Percentiles rank a stretch among this genome's conserved stretches.
These are phyloP conservation scores for Coemansia sp. DNA, from an alignment of 192 early-diverging fungal species.

Conservation along the genomic window DNA sequence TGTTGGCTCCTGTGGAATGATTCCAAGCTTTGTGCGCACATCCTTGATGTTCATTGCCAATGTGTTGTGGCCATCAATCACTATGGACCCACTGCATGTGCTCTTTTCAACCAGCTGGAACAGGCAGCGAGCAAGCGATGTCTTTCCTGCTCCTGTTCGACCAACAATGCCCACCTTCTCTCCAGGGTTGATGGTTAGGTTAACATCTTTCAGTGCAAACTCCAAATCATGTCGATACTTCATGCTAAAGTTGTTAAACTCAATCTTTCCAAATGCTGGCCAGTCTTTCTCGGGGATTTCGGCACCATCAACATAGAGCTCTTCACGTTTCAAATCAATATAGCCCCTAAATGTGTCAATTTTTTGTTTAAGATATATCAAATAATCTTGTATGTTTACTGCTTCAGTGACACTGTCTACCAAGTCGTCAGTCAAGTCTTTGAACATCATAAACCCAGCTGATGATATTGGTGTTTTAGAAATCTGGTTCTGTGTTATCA, in stretches of 20 bases:
- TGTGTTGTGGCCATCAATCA: conserved; percentile 80
- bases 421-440: background rate
- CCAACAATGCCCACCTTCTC: conserved; percentile 64
- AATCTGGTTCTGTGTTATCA: background rate
- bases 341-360: background rate
- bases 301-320: conserved; percentile 11
- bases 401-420: no score
- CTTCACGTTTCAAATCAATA: conserved; percentile 7
- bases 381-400: no score
- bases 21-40: conserved; percentile 54
- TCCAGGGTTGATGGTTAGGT: conserved; percentile 52
- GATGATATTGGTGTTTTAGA: background rate
- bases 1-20: conserved; percentile 70
- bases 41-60: conserved; percentile 65
- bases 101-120: conserved; percentile 66
- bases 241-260: conserved; percentile 35
- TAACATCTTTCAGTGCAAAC: conserved; percentile 40
- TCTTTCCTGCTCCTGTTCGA: conserved; percentile 64
- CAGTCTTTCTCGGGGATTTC: conserved; percentile 14
- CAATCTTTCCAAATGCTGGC: conserved; percentile 26
- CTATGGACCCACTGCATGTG: conserved; percentile 49
- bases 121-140: conserved; percentile 57
- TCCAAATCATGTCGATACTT: conserved; percentile 17
- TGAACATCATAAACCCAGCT: background rate
- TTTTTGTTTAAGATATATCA: no score